These are phyloP conservation scores for Pseudonitzschia pungens DNA, from an alignment of 108 stramenopile species.

Conservation along the genomic window DNA sequence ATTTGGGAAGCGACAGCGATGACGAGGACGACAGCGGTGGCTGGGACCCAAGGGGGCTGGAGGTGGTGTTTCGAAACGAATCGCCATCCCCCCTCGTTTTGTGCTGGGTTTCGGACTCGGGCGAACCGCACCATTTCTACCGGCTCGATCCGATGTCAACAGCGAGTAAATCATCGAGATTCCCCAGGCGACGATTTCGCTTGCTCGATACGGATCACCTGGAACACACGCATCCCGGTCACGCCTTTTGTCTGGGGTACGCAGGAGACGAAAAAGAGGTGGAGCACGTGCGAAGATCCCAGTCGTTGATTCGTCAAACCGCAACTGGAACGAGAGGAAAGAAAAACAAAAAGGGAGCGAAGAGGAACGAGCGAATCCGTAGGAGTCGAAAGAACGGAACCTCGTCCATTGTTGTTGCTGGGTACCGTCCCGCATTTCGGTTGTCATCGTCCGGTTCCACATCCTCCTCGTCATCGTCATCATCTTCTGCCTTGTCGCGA, in stretches of 20 bases:
- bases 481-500: not conserved
- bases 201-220: constrained; percentile 47
- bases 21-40: not conserved
- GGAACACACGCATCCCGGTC: constrained; percentile 60
- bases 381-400: not conserved
- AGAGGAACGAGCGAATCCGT: not conserved
- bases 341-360: not conserved
- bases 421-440: constrained; percentile 15
- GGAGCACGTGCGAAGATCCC: constrained; percentile 15
- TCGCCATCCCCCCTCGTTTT: constrained; percentile 35
- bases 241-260: constrained; percentile 68
- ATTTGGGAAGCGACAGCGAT: not conserved
- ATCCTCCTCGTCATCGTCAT: not conserved
- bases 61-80: constrained; percentile 44
- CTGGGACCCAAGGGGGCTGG: not conserved
- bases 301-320: constrained; percentile 13
- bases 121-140: constrained; percentile 45
- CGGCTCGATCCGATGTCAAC: constrained; percentile 20
- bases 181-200: not conserved
- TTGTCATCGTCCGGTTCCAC: not conserved
- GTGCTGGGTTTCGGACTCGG: constrained; percentile 46
- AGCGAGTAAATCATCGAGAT: not conserved
- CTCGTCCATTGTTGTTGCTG: constrained; percentile 16
- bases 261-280: constrained; percentile 27
- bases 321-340: not conserved